These are phyloP conservation scores for Senna siamea DNA, from an alignment of 306 rosid genomes.

Conservation along the genomic window DNA sequence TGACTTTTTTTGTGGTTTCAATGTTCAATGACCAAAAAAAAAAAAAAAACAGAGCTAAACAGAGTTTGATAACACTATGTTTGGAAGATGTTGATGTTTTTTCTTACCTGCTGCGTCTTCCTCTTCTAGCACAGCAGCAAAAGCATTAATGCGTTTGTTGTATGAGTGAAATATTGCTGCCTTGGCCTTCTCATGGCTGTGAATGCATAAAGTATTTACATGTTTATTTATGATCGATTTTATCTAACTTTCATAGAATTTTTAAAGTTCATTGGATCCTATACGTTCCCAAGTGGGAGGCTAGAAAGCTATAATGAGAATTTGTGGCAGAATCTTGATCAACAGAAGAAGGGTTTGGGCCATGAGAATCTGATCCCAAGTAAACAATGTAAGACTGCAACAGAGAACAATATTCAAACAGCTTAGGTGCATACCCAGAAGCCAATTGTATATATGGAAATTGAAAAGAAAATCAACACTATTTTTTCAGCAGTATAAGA, in stretches of 20 bases:
- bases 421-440: not conserved
- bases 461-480: too few species aligned
- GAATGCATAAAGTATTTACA: not conserved
- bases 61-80: not conserved
- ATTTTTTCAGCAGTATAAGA: not conserved
- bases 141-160: conserved; percentile 59
- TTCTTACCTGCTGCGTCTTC: conserved; percentile 50
- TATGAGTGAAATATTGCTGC: conserved; percentile 59
- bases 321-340: conserved; percentile 42
- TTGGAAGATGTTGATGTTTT: not conserved
- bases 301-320: conserved; percentile 49
- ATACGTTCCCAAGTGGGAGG: conserved; percentile 58
- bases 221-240: too few species aligned
- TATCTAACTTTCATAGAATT: too few species aligned
- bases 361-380: conserved; percentile 64
- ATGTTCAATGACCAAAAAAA: not conserved
- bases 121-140: conserved; percentile 57
- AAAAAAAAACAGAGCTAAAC: not conserved
- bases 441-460: not conserved
- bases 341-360: conserved; percentile 43
- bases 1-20: not conserved
- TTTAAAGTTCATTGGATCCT: conserved; percentile 18
- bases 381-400: conserved; percentile 65
- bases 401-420: not conserved
- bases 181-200: conserved; percentile 53